Evolutionary conservation across 1,284 basidiomycete genomes (phyloP), one percentile per base, ranked within the genome.

Genomic region (Macrocybe sp.): DNA sequence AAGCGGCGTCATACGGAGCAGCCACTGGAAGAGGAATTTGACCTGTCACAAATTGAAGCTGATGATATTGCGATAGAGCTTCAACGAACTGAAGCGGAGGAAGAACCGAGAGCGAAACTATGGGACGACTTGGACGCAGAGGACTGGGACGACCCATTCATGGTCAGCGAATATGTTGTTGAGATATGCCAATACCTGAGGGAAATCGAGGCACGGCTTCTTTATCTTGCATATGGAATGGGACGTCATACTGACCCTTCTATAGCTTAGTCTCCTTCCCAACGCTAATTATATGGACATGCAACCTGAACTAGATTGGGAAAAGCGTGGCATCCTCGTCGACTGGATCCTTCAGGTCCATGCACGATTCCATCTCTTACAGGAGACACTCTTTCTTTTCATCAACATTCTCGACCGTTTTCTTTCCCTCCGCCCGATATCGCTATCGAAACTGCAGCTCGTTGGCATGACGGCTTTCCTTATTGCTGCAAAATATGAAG

Each of bases 301-400:
- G 55, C 92, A 95, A 65, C 81, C 80, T 54, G 89, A 92, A 55
- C 74, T 95, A 35, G 83, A 85, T n/a, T 94, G 92, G 92, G 83
- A 83, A 32, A 92, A 92, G 85, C 88, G 92, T n/a, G 83, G 83
- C 12, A 87, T 95, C 52, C 78, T 97, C 32, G 83, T 90, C 55
- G 92, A 97, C 73, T 97, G 94, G 95, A 77, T 97, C 51, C 83
- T 97, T 55, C 91, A 95, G 68, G 84, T 95, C n/a, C 94, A 97
- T 64, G 75, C 81, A 55, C 89, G 90, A 60, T 96, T 95, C 78
- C 83, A 85, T 52, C 76, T 97, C 31, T 76, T 96, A 2, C 90
- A 92, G 32, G 94, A 97, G 71, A 97, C 94, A 0, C 81, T 97
- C 45, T 96, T 93, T 73, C 79, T 97, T 43, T 88, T 87, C 55